Evolutionary conservation across 2,329 filamentous ascomycete species (phyloP).

Genomic region (Penicillium sp.): DNA sequence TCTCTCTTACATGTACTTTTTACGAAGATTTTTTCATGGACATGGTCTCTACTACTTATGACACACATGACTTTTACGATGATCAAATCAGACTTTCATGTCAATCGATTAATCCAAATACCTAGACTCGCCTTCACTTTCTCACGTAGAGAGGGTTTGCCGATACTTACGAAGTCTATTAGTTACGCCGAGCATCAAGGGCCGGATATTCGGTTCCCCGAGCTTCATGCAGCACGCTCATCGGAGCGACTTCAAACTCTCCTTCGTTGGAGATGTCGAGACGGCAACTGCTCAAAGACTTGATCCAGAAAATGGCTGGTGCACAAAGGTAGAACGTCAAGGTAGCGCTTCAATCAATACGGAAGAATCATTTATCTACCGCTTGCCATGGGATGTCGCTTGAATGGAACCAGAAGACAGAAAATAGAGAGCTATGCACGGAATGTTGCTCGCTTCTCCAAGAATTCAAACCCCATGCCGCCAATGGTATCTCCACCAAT

Average conservation of each 20-base stretch:
- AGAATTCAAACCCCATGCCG: conserved; percentile 15
- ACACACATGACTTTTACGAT: conserved; percentile 4
- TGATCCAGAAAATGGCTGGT: too few species aligned
- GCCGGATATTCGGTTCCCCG: too few species aligned
- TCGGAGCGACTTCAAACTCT: too few species aligned
- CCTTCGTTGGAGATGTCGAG: too few species aligned
- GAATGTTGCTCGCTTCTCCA: conserved; percentile 3
- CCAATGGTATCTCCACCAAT: conserved; percentile 18
- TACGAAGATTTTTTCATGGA: conserved; percentile 9
- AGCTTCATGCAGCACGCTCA: too few species aligned
- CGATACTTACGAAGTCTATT: too few species aligned
- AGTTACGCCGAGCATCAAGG: too few species aligned
- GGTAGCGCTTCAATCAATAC: too few species aligned
- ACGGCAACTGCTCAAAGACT: too few species aligned
- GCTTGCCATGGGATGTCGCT: too few species aligned
- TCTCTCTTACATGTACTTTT: conserved; percentile 10
- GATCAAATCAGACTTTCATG: not conserved
- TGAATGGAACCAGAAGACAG: not conserved
- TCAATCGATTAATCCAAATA: not conserved
- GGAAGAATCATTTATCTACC: too few species aligned
- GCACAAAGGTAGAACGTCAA: too few species aligned
- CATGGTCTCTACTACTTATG: conserved; percentile 10
- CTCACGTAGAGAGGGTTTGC: not conserved
- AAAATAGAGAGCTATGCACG: not conserved
- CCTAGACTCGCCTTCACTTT: not conserved